Evolutionary conservation across 495 filamentous ascomycete species (phyloP).

Genomic region (Physcia stellaris): DNA sequence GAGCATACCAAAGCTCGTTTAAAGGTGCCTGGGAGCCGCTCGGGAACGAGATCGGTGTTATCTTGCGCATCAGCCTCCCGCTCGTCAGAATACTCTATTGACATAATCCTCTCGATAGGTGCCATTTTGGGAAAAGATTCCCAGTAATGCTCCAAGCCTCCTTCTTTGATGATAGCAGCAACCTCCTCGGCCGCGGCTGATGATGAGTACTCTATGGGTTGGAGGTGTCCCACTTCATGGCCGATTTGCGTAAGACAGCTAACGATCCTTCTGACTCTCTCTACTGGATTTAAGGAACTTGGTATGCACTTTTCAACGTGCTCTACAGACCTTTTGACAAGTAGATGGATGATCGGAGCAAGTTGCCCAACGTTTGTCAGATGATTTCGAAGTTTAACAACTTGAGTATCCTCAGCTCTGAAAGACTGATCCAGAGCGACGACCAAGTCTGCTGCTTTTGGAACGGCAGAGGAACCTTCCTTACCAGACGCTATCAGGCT

Average conservation of each 20-base stretch:
- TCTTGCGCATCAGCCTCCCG: neutral
- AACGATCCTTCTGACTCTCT: conserved; percentile 28
- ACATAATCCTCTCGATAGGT: conserved; percentile 18
- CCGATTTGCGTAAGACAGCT: conserved; percentile 26
- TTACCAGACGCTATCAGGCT: conserved; percentile 32
- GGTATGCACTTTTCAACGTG: conserved; percentile 41
- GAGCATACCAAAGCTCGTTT: conserved; percentile 5
- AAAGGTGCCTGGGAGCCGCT: neutral
- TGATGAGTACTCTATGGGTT: conserved; percentile 31
- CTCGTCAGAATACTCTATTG: conserved; percentile 7
- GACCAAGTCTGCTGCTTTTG: conserved; percentile 32
- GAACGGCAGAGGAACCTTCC: conserved; percentile 24
- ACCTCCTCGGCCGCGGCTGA: conserved; percentile 33
- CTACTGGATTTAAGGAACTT: conserved; percentile 19
- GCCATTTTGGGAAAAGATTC: conserved; percentile 29
- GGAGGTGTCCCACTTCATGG: conserved; percentile 33
- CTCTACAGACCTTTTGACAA: conserved; percentile 41
- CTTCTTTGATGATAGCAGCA: conserved; percentile 22
- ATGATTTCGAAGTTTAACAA: conserved; percentile 30
- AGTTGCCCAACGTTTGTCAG: conserved; percentile 27
- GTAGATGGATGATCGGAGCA: conserved; percentile 36
- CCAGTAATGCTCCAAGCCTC: conserved; percentile 26
- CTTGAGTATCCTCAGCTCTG: conserved; percentile 24
- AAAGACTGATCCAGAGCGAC: conserved; percentile 40
- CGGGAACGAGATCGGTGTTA: neutral